phyloP scores from a whole-genome alignment of 768 basidiomycete genomes.

The Lactifluus piperatus region DNA sequence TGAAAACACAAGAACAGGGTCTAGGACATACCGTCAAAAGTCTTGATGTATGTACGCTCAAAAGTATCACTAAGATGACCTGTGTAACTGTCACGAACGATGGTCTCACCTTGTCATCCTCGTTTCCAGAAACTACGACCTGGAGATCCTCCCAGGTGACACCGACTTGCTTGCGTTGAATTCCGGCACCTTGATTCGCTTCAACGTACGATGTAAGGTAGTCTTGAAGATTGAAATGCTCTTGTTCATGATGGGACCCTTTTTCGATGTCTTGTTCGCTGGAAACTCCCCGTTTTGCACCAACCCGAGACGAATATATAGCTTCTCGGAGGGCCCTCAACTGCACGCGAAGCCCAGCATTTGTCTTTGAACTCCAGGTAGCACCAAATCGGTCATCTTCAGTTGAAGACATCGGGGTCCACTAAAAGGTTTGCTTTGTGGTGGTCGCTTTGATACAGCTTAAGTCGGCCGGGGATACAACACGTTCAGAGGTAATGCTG shows the following conservation, averaged over 20 bases:
- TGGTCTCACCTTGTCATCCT: conserved; percentile 43
- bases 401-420: not conserved
- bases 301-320: not conserved
- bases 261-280: conserved; percentile 32
- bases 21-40: conserved; percentile 46
- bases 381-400: not conserved
- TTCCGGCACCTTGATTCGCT: conserved; percentile 53
- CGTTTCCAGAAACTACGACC: conserved; percentile 50
- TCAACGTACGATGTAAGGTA: conserved; percentile 62
- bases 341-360: not conserved
- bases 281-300: not conserved
- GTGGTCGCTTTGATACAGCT: not conserved
- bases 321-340: not conserved
- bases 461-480: not conserved
- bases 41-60: conserved; percentile 46
- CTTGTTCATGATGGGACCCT: conserved; percentile 32
- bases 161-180: conserved; percentile 68
- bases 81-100: not conserved
- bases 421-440: not conserved
- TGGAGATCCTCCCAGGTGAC: conserved; percentile 65
- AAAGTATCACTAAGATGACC: not conserved
- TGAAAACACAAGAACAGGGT: not conserved
- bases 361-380: not conserved
- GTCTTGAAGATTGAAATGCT: conserved; percentile 54
- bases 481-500: not conserved